A percentile compares a stretch with the other conserved stretches of the same genome.
Evolutionary conservation across 2,329 filamentous ascomycete genomes (phyloP).

Genomic region (Nannizziopsis barbatae): DNA sequence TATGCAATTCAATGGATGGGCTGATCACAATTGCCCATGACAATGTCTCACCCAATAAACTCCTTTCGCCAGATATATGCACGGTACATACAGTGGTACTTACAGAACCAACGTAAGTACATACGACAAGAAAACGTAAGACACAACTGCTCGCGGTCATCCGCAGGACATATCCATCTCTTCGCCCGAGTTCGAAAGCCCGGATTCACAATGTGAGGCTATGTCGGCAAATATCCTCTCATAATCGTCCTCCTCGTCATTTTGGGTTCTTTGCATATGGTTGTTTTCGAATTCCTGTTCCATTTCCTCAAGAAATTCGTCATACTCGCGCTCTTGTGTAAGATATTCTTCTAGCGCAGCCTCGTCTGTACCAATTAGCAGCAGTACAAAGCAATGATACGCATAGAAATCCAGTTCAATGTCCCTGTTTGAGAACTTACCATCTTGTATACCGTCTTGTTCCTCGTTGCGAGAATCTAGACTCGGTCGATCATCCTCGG

Average conservation of each 20-base stretch:
- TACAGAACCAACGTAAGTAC: not conserved
- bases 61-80: not conserved
- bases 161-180: conserved; percentile 33
- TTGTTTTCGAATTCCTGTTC: conserved; percentile 11
- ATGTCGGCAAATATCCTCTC: conserved; percentile 56
- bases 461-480: conserved; percentile 19
- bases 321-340: conserved; percentile 15
- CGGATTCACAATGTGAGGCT: conserved; percentile 36
- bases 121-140: not conserved
- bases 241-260: conserved; percentile 49
- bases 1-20: too few relatives aligned
- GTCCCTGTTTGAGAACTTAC: not conserved
- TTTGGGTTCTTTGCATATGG: conserved; percentile 10
- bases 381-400: not conserved
- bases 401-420: not conserved
- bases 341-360: conserved; percentile 28
- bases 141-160: not conserved
- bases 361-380: conserved; percentile 16
- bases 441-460: not conserved
- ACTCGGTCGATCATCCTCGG: not conserved
- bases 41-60: not conserved
- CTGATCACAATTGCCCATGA: too few relatives aligned
- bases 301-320: conserved; percentile 20
- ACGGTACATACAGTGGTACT: not conserved
- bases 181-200: conserved; percentile 16